Evolutionary conservation across 2,329 filamentous ascomycete species (phyloP).

Genomic region (Boeremia lycopersici): DNA sequence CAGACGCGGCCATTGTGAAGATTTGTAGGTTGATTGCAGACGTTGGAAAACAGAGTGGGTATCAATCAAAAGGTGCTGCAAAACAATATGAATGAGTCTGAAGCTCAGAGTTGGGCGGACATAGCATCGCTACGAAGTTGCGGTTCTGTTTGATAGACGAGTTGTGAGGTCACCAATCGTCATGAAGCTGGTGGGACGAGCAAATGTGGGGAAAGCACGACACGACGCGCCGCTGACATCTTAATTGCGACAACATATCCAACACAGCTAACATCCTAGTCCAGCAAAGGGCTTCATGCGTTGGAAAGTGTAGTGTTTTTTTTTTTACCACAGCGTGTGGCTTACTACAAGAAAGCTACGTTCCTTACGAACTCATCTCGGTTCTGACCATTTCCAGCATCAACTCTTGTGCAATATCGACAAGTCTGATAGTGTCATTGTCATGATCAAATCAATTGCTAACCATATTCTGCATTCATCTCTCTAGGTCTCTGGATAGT

Average conservation of each 20-base stretch:
- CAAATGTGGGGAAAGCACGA: constrained; percentile 10
- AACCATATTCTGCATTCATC: too few relatives aligned
- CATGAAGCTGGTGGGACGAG: not conserved
- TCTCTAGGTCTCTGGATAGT: too few relatives aligned
- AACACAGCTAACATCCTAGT: not conserved
- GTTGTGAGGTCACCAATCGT: constrained; percentile 12
- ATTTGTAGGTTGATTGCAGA: not conserved
- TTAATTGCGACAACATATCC: not conserved
- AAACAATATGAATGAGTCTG: not conserved
- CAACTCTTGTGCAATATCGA: too few relatives aligned
- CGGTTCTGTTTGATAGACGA: constrained; percentile 1
- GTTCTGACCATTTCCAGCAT: too few relatives aligned
- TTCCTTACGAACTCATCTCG: too few relatives aligned
- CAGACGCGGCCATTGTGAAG: constrained; percentile 52
- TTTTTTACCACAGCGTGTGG: too few relatives aligned
- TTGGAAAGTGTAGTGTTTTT: too few relatives aligned
- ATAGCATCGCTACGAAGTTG: constrained; percentile 9
- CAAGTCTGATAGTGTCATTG: too few relatives aligned
- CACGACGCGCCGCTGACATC: constrained; percentile 16
- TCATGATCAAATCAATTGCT: too few relatives aligned
- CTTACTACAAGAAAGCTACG: too few relatives aligned
- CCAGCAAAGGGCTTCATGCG: too few relatives aligned
- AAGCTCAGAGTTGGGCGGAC: constrained; percentile 1
- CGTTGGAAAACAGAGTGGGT: not conserved
- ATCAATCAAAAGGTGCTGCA: constrained; percentile 6